Evolutionary conservation across 2,329 filamentous ascomycete species (phyloP), one percentile per base, ranked within the genome.

Genomic region (Alternaria sp.): DNA sequence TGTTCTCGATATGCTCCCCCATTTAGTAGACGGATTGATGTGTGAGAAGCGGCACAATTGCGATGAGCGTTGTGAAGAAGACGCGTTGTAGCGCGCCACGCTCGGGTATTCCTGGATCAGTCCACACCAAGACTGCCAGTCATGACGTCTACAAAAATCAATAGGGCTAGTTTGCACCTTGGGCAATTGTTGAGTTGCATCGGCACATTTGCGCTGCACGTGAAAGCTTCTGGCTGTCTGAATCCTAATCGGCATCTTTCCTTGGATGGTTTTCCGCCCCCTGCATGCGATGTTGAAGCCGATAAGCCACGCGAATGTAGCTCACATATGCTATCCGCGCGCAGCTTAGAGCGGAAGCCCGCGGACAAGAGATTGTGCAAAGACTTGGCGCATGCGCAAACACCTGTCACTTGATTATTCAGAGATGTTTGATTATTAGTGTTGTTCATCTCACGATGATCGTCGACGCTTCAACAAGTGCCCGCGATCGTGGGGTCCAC

Each of bases 101-200:
- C 54, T 59, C 49, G 60, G 61, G 26, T 63, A 47, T 60, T 53
- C 37, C 28, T 60, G 57, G 26, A 57, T 58, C 47, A 33, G 18
- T 61, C 30, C 30, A 45, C 58, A 57, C 60, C 53, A 55, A 64
- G 14, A n/a, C 30, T 37, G 30, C 20, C 30, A 53, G 65, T 69
- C 65, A 66, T 69, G 67, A 69, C 67, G 67, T 69, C 55, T 58
- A 63, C 56, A 54, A 63, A 58, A 63, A 63, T 59, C 49, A 55
- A 44, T 23, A 49, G 23, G 49, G 47, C 60, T 63, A 63, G 50
- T 49, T 41, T 44, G 37, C 37, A 28, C 33, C 33, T 44, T 55
- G 30, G 41, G 9, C 15, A 55, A n/a, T 55, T 44, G 37, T 14
- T 28, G 53, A 44, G 25, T 26, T 37, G 37, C 37, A 3, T 55